These are phyloP conservation scores for Trichomonascaceae sp. DNA, from an alignment of 1,139 yeast genomes.

Conservation along the genomic window DNA sequence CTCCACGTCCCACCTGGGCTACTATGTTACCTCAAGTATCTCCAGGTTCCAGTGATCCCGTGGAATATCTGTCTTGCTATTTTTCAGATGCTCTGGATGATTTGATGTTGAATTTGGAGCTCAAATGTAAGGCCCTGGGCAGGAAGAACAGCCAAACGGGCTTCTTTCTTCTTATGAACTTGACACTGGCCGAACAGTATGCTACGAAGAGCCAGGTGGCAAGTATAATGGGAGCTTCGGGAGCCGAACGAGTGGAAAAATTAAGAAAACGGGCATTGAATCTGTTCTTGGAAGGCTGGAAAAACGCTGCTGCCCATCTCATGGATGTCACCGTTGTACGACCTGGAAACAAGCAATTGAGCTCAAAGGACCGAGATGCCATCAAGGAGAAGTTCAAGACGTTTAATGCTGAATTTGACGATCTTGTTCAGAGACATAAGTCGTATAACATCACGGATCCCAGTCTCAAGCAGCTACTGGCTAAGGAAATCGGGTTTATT, in stretches of 20 bases:
- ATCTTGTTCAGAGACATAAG: constrained; percentile 58
- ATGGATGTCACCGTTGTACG: constrained; percentile 41
- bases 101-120: constrained; percentile 54
- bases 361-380: constrained; percentile 66
- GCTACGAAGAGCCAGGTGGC: constrained; percentile 55
- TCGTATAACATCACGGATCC: constrained; percentile 62
- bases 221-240: constrained; percentile 55
- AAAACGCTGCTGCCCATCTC: constrained; percentile 64
- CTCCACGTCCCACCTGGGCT: constrained; percentile 29
- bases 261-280: constrained; percentile 71
- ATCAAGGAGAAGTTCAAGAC: constrained; percentile 79
- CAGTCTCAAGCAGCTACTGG: constrained; percentile 52
- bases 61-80: constrained; percentile 54
- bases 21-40: constrained; percentile 14
- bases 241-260: constrained; percentile 59
- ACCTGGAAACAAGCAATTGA: constrained; percentile 23
- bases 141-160: constrained; percentile 45
- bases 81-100: constrained; percentile 73
- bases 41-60: constrained; percentile 32
- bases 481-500: constrained; percentile 65
- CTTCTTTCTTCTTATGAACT: constrained; percentile 62
- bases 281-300: constrained; percentile 79
- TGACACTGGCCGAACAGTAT: constrained; percentile 69
- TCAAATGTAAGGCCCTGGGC: constrained; percentile 43
- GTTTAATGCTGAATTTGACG: constrained; percentile 81